These are phyloP conservation scores for Macrolepiota dolichaula DNA, from an alignment of 768 basidiomycete species.

Conservation along the genomic window DNA sequence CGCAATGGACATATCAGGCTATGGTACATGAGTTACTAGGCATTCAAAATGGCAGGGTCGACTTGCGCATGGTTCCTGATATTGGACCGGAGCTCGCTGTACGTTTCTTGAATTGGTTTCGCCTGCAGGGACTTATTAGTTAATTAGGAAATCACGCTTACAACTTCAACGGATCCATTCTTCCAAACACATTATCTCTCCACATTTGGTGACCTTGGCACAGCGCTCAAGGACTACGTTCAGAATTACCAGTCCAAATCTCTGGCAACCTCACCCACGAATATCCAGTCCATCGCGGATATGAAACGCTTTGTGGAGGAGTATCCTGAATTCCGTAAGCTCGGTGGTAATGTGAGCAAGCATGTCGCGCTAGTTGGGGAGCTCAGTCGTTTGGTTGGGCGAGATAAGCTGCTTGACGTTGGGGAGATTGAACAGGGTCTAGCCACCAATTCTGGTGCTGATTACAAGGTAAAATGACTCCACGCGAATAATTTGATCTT, in stretches of 20 bases:
- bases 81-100: slow-evolving; percentile 84
- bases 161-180: slow-evolving; percentile 89
- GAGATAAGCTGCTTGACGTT: slow-evolving; percentile 82
- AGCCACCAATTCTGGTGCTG: slow-evolving; percentile 87
- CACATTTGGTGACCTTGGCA: slow-evolving; percentile 96
- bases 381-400: slow-evolving; percentile 83
- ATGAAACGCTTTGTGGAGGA: slow-evolving; percentile 99
- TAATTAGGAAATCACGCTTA: slow-evolving; percentile 86
- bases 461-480: slow-evolving; percentile 63
- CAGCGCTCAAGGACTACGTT: slow-evolving; percentile 88
- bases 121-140: slow-evolving; percentile 5
- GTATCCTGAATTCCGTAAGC: slow-evolving; percentile 94
- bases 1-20: slow-evolving; percentile 99
- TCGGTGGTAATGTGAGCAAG: slow-evolving; percentile 98
- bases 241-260: slow-evolving; percentile 87
- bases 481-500: background rate
- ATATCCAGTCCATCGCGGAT: slow-evolving; percentile 91
- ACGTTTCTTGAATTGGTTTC: slow-evolving; percentile 19
- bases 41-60: slow-evolving; percentile 92
- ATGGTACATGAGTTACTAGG: slow-evolving; percentile 97
- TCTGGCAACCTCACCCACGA: slow-evolving; percentile 67
- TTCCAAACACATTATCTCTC: slow-evolving; percentile 87
- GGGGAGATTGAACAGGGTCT: slow-evolving; percentile 97
- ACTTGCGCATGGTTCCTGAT: slow-evolving; percentile 79
- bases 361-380: slow-evolving; percentile 97